A percentile compares a stretch with the other conserved stretches of the same genome.
Evolutionary conservation across 306 rosid genomes (phyloP).

Genomic region (Lathyrus sativus): DNA sequence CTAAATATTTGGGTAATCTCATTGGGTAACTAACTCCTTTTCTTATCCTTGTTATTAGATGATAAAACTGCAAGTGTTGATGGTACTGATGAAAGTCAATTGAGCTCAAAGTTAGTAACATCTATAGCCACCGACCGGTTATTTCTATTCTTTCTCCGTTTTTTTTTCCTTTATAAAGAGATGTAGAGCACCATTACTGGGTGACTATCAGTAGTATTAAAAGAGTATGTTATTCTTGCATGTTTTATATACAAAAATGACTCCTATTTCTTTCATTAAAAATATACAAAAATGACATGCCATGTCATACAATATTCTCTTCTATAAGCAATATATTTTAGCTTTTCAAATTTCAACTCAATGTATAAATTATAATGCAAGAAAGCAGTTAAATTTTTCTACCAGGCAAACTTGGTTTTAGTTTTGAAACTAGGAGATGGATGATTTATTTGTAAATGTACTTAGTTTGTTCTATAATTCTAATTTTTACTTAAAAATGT

Average conservation of each 20-base stretch:
- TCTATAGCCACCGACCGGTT: conserved; percentile 22
- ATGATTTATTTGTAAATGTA: conserved; percentile 13
- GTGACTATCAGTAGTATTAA: not conserved
- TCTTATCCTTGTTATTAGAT: conserved; percentile 44
- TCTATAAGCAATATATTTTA: conserved; percentile 5
- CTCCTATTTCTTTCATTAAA: no score
- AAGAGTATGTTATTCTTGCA: not conserved
- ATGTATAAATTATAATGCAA: conserved; percentile 4
- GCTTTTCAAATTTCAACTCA: conserved; percentile 18
- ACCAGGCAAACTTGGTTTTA: not conserved
- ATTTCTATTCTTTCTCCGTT: conserved; percentile 25
- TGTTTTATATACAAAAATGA: conserved; percentile 14
- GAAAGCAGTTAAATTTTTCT: not conserved
- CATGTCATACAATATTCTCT: conserved; percentile 2
- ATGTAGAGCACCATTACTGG: not conserved
- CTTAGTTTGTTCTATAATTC: conserved; percentile 8
- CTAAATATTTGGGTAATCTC: conserved; percentile 23
- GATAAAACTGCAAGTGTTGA: conserved; percentile 41
- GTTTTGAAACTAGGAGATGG: conserved; percentile 24
- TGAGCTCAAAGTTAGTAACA: conserved; percentile 56
- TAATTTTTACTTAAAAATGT: conserved; percentile 22
- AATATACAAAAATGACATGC: not conserved
- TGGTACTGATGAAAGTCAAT: conserved; percentile 40
- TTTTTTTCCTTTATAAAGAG: not conserved
- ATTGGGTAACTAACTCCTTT: conserved; percentile 20